Conservation (phyloP, 805 yeast genomes). For the Candida silvicultrix region DNA sequence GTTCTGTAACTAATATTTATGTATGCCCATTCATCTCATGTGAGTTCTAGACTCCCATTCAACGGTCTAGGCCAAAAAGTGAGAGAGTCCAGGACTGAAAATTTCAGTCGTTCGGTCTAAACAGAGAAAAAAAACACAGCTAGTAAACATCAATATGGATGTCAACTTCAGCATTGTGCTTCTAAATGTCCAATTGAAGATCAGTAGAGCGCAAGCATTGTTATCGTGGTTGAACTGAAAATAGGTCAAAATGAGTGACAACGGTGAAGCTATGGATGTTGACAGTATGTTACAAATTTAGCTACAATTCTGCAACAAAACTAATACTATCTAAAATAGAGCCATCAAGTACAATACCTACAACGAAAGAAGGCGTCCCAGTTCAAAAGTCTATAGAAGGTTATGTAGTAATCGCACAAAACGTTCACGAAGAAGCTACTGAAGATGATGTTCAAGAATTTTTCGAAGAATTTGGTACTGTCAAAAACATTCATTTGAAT, state of each 20-base stretch:
- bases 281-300: neutral
- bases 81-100: too few species aligned
- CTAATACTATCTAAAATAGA: neutral
- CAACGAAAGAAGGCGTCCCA: conserved; percentile 10
- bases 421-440: conserved; percentile 37
- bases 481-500: conserved; percentile 33
- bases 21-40: too few species aligned
- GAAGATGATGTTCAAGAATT: conserved; percentile 37
- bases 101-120: too few species aligned
- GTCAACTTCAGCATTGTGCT: too few species aligned
- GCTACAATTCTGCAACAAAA: neutral
- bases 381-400: conserved; percentile 27
- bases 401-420: conserved; percentile 32
- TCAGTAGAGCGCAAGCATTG: too few species aligned
- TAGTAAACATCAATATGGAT: too few species aligned
- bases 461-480: conserved; percentile 34
- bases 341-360: neutral
- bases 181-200: too few species aligned
- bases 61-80: too few species aligned
- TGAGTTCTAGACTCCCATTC: too few species aligned
- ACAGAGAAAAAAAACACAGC: too few species aligned
- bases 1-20: too few species aligned
- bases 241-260: neutral
- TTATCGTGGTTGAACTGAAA: too few species aligned
- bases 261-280: neutral